Evolutionary conservation across 176 grass and related monocot species (phyloP).

Genomic region (bread wheat (Triticum aestivum)): IWGSC_CS_RefSeq_v2.1 NC_057794.1:523017637-523018136

Average conservation of each 20-base stretch:
- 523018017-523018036: background rate
- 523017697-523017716: background rate
- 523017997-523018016: background rate
- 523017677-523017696: background rate
- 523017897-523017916: background rate
- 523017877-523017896: background rate
- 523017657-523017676: background rate
- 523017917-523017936: background rate
- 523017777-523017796: constrained; percentile 86
- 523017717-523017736: constrained; percentile 70
- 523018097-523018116: background rate
- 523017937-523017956: background rate
- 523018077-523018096: background rate
- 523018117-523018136: background rate
- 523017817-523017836: constrained; percentile 82
- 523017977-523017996: background rate
- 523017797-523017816: constrained; percentile 98
- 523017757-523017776: constrained; percentile 90
- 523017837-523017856: constrained; percentile 96
- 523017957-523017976: background rate
- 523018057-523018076: background rate
- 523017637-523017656: background rate
- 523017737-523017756: constrained; percentile 99
- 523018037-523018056: background rate
- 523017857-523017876: constrained; percentile 91